Percentiles rank a stretch among this genome's conserved stretches.
phyloP scores from a whole-genome alignment of 371 early-diverging fungal genomes.

The Saksenaea vasiformis region DNA sequence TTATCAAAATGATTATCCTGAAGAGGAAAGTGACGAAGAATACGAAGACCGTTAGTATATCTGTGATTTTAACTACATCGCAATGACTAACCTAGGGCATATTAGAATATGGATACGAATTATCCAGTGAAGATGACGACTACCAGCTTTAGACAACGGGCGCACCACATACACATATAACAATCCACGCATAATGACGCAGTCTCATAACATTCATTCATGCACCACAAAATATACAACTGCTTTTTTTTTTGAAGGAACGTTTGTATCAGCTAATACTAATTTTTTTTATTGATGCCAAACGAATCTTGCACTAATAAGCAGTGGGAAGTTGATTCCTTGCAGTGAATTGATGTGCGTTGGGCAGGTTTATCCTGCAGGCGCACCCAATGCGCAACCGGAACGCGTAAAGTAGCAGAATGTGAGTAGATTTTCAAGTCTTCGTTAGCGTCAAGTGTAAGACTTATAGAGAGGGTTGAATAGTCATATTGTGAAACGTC shows the following conservation, averaged over 20 bases:
- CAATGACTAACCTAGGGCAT: background rate
- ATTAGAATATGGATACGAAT: constrained; percentile 23
- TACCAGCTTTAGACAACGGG: constrained; percentile 9
- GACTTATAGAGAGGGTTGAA: no score
- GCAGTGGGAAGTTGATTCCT: no score
- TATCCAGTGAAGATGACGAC: constrained; percentile 41
- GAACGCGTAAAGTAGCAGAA: no score
- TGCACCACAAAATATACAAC: background rate
- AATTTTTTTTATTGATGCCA: no score
- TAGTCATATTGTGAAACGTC: no score
- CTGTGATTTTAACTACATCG: background rate
- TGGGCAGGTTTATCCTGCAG: no score
- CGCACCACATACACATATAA: background rate
- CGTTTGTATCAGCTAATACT: no score
- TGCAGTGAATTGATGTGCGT: no score
- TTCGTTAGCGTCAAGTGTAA: no score
- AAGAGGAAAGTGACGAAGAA: constrained; percentile 55
- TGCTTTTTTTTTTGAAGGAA: background rate
- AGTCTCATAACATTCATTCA: background rate
- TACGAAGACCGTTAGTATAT: constrained; percentile 45
- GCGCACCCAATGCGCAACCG: no score
- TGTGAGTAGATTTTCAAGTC: no score
- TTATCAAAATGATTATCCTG: constrained; percentile 67
- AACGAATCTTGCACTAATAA: no score
- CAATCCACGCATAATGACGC: background rate